Conservation (phyloP, 2,329 filamentous ascomycete genomes). For the Pseudocercospora eumusae region DNA sequence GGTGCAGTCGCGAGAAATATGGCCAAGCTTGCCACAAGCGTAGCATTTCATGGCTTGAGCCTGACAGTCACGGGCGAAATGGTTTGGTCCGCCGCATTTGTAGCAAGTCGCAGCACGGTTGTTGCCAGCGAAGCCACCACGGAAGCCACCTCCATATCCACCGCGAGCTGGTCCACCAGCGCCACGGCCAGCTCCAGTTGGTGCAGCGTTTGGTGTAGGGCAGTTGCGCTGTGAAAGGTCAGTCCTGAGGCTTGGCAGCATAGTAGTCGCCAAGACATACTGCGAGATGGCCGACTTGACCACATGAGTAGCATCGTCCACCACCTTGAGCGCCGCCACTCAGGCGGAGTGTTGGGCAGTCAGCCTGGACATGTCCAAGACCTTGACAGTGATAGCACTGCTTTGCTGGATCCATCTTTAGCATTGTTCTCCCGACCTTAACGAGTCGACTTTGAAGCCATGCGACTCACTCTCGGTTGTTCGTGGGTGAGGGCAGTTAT, state of each 20-base stretch:
- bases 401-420: conserved; percentile 64
- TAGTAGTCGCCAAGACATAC: conserved; percentile 53
- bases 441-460: background rate
- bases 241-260: conserved; percentile 13
- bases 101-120: conserved; percentile 67
- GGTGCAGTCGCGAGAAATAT: conserved; percentile 94
- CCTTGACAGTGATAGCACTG: conserved; percentile 99
- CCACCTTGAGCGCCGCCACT: conserved; percentile 71
- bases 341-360: conserved; percentile 94
- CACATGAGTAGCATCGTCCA: conserved; percentile 96
- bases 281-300: conserved; percentile 87
- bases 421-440: conserved; percentile 11
- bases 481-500: conserved; percentile 92
- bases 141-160: conserved; percentile 63
- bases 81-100: conserved; percentile 83
- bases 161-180: conserved; percentile 67
- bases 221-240: conserved; percentile 67
- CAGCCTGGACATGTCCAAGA: conserved; percentile 95
- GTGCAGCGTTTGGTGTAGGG: conserved; percentile 70
- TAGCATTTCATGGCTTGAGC: conserved; percentile 99
- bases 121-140: conserved; percentile 73
- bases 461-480: conserved; percentile 77
- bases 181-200: conserved; percentile 51
- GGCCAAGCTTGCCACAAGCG: conserved; percentile 90
- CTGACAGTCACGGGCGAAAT: conserved; percentile 97